Evolutionary conservation across 176 grass and related monocot genomes (phyloP).

Genomic region (maize (Zea mays)): DNA sequence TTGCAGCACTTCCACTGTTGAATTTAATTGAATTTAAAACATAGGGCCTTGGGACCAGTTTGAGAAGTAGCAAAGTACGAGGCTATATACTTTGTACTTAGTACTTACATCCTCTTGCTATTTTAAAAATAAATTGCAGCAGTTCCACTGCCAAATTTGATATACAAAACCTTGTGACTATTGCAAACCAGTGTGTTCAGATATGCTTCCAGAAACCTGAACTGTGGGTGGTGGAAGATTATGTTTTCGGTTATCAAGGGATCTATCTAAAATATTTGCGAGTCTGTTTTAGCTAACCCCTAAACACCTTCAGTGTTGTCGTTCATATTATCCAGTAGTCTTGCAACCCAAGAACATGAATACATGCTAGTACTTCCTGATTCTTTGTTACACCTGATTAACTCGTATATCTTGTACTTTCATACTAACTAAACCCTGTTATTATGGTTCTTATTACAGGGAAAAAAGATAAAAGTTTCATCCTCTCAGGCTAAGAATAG

Average conservation of each 20-base stretch:
- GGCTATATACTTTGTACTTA: neutral
- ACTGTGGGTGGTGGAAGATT: neutral
- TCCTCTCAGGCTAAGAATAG: slow-evolving; percentile 80
- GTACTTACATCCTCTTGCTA: neutral
- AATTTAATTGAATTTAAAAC: neutral
- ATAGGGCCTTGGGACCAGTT: neutral
- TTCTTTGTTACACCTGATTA: neutral
- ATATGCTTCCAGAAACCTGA: slow-evolving; percentile 14
- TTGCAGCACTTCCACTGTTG: neutral
- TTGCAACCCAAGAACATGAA: neutral
- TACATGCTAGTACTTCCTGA: neutral
- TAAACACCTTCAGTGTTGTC: neutral
- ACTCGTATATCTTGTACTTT: slow-evolving; percentile 9
- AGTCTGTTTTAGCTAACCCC: slow-evolving; percentile 1
- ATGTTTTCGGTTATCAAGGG: slow-evolving; percentile 1
- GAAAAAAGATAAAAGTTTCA: slow-evolving; percentile 71
- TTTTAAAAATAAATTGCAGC: neutral
- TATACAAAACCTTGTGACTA: neutral
- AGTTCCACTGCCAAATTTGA: neutral
- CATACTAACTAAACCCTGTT: slow-evolving; percentile 21
- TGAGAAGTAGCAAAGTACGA: slow-evolving; percentile 3
- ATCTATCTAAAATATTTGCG: neutral
- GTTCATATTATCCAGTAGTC: slow-evolving; percentile 21
- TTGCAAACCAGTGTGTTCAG: neutral
- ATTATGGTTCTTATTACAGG: slow-evolving; percentile 50